Conservation (phyloP, 2,329 filamentous ascomycete species). For the Colletotrichum navitas region DNA sequence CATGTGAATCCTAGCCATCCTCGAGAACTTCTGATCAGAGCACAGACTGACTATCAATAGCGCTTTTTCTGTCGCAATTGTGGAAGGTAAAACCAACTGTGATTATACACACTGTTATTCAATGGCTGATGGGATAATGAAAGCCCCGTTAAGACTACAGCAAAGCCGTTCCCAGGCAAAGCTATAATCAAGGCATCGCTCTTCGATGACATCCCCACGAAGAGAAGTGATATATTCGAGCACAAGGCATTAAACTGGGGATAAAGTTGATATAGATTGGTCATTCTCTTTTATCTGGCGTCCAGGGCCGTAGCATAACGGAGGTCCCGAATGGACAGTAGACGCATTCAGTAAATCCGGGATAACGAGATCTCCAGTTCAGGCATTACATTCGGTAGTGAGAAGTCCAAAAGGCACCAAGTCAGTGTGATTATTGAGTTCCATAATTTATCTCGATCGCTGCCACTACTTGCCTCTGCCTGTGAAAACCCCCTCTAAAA, state of each 20-base stretch:
- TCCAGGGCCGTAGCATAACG: no score
- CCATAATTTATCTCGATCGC: background rate
- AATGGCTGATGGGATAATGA: background rate
- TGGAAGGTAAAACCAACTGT: slow-evolving; percentile 15
- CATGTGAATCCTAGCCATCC: slow-evolving; percentile 9
- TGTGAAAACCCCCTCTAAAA: background rate
- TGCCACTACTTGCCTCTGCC: background rate
- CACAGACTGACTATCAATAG: background rate
- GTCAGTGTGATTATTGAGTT: background rate
- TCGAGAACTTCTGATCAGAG: rapidly evolving
- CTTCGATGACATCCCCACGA: slow-evolving; percentile 32
- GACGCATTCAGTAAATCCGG: background rate
- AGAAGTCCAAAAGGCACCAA: background rate
- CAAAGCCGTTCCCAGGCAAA: slow-evolving; percentile 10
- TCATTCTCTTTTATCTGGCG: background rate
- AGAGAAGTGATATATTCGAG: slow-evolving; percentile 7
- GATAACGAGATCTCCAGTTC: background rate
- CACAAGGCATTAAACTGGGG: slow-evolving; percentile 24
- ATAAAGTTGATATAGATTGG: background rate
- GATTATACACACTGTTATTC: background rate
- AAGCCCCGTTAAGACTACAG: slow-evolving; percentile 23
- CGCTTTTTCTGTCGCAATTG: slow-evolving; percentile 34
- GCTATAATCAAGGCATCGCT: slow-evolving; percentile 32
- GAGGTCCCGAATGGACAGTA: background rate
- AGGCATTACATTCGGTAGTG: no score